Conservation (phyloP, 768 basidiomycete species). For the Zangia roseola region DNA sequence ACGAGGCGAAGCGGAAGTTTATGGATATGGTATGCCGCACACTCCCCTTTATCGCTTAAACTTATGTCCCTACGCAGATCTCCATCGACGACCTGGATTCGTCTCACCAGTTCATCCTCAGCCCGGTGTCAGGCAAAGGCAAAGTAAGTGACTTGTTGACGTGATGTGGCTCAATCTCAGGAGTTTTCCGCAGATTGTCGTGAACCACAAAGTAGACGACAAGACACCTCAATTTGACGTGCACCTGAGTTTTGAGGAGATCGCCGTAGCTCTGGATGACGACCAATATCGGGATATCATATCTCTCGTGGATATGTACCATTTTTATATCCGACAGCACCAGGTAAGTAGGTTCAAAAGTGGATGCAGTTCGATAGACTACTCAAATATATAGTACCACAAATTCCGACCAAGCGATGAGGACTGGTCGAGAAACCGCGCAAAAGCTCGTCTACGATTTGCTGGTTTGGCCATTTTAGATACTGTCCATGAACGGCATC, state of each 20-base stretch:
- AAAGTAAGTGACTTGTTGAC: conserved; percentile 48
- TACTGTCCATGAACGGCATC: conserved; percentile 78
- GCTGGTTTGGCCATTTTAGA: conserved; percentile 77
- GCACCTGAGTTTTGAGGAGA: conserved; percentile 87
- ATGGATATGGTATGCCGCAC: conserved; percentile 56
- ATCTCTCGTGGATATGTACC: conserved; percentile 93
- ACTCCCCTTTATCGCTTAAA: neutral
- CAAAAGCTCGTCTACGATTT: conserved; percentile 71
- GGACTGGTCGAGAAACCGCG: conserved; percentile 56
- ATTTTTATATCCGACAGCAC: conserved; percentile 84
- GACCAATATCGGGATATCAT: conserved; percentile 94
- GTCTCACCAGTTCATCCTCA: conserved; percentile 88
- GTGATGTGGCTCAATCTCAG: conserved; percentile 1
- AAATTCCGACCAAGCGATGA: conserved; percentile 70
- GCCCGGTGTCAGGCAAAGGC: conserved; percentile 94
- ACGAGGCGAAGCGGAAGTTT: conserved; percentile 72
- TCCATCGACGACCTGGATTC: conserved; percentile 43
- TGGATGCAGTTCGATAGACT: neutral
- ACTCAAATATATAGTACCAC: conserved; percentile 54
- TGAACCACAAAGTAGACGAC: conserved; percentile 76
- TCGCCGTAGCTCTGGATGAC: conserved; percentile 87
- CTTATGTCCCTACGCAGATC: conserved; percentile 39
- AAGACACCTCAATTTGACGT: conserved; percentile 84
- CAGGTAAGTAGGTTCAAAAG: conserved; percentile 57
- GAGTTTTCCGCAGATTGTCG: conserved; percentile 53